Conservation (phyloP, 352 stramenopile species). For the Phytophthora tubulina region DNA sequence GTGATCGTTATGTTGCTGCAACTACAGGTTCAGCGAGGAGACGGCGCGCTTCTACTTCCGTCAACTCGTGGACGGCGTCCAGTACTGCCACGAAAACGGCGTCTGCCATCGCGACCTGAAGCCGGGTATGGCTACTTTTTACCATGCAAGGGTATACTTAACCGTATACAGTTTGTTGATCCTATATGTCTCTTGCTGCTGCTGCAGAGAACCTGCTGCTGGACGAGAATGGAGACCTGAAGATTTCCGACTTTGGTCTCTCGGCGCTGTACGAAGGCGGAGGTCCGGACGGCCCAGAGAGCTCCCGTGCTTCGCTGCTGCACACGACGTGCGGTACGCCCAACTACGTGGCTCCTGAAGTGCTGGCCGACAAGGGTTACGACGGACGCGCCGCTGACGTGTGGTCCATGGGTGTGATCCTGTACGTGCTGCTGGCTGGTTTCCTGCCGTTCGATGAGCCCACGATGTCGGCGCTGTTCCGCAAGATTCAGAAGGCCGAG, state of each 20-base stretch:
- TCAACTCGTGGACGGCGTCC: slow-evolving; percentile 97
- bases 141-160: not conserved
- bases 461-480: slow-evolving; percentile 96
- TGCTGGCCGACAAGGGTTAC: slow-evolving; percentile 96
- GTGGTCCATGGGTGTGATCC: slow-evolving; percentile 99
- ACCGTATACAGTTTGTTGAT: not conserved
- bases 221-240: slow-evolving; percentile 96
- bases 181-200: slow-evolving; percentile 4
- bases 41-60: slow-evolving; percentile 98
- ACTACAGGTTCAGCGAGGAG: slow-evolving; percentile 93
- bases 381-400: slow-evolving; percentile 93
- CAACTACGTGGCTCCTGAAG: slow-evolving; percentile 97
- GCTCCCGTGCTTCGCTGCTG: slow-evolving; percentile 89
- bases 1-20: slow-evolving; percentile 8
- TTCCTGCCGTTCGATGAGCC: slow-evolving; percentile 96
- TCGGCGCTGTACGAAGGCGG: slow-evolving; percentile 93
- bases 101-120: slow-evolving; percentile 98
- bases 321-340: slow-evolving; percentile 97
- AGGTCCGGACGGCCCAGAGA: slow-evolving; percentile 81
- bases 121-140: slow-evolving; percentile 62
- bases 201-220: slow-evolving; percentile 95
- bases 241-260: slow-evolving; percentile 99
- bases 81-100: slow-evolving; percentile 98
- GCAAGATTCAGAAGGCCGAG: slow-evolving; percentile 97
- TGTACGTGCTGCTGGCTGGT: slow-evolving; percentile 95